Conservation (phyloP, 345 rosid genomes). For the Draba incana region DNA sequence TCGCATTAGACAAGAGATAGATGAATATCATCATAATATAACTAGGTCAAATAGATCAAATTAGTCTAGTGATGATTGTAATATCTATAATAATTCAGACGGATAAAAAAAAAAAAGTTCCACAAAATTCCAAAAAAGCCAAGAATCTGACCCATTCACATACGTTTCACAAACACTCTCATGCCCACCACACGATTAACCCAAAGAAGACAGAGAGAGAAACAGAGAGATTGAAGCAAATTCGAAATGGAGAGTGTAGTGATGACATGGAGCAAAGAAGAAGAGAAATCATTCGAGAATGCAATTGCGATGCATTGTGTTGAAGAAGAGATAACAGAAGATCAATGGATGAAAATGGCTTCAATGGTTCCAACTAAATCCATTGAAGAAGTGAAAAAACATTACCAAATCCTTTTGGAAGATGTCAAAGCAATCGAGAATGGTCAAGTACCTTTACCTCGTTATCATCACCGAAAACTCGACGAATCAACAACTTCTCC, state of each 20-base stretch:
- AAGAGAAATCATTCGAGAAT: constrained; percentile 78
- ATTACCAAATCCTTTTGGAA: constrained; percentile 60
- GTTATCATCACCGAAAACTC: constrained; percentile 49
- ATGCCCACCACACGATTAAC: constrained; percentile 46
- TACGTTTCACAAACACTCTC: constrained; percentile 39
- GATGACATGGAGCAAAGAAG: constrained; percentile 75
- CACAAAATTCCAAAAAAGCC: constrained; percentile 39
- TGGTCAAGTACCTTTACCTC: constrained; percentile 69
- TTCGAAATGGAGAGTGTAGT: constrained; percentile 52
- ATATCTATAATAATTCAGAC: no score
- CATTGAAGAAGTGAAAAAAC: constrained; percentile 61
- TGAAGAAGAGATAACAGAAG: constrained; percentile 50
- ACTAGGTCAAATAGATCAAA: no score
- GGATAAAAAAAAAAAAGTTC: not conserved
- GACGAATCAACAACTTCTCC: constrained; percentile 45
- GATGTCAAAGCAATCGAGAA: constrained; percentile 76
- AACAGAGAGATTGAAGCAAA: constrained; percentile 6
- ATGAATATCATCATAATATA: no score
- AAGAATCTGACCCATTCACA: constrained; percentile 44
- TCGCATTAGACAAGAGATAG: no score
- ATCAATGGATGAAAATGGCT: constrained; percentile 71
- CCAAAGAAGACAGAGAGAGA: constrained; percentile 21
- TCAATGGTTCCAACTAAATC: constrained; percentile 68
- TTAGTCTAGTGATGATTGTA: no score
- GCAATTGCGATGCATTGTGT: constrained; percentile 74